These are phyloP conservation scores for Rhizophagus sp. DNA, from an alignment of 192 early-diverging fungal genomes.

Conservation along the genomic window DNA sequence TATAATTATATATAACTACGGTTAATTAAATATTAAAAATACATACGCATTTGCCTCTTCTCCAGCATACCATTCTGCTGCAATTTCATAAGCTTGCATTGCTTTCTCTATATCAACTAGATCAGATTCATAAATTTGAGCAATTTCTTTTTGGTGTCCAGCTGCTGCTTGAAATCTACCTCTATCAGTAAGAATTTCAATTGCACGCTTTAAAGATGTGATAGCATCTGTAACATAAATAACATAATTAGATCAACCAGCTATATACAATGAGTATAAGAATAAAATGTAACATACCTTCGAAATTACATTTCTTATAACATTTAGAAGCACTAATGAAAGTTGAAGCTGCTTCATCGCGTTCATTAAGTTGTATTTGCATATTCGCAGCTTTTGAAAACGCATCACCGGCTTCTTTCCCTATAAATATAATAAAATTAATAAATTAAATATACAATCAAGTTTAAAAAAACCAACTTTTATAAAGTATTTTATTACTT, in stretches of 20 bases:
- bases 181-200: slow-evolving; percentile 77
- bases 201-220: slow-evolving; percentile 70
- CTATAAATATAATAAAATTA: slow-evolving; percentile 38
- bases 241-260: not conserved
- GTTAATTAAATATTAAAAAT: not conserved
- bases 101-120: slow-evolving; percentile 76
- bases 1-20: not conserved
- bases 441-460: slow-evolving; percentile 9
- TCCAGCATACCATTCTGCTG: slow-evolving; percentile 90
- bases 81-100: slow-evolving; percentile 84
- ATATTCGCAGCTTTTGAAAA: slow-evolving; percentile 83
- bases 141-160: slow-evolving; percentile 93
- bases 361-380: slow-evolving; percentile 73
- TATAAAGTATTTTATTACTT: not conserved
- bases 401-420: slow-evolving; percentile 93
- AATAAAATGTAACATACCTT: slow-evolving; percentile 46
- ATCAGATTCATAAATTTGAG: slow-evolving; percentile 87
- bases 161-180: slow-evolving; percentile 91
- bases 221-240: slow-evolving; percentile 63
- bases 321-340: slow-evolving; percentile 88
- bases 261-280: not conserved
- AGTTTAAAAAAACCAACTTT: not conserved
- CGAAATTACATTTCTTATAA: slow-evolving; percentile 83
- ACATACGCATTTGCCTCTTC: slow-evolving; percentile 90
- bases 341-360: slow-evolving; percentile 82